phyloP scores from a whole-genome alignment of 1,284 basidiomycete genomes.

The Malassezia slooffiae region DNA sequence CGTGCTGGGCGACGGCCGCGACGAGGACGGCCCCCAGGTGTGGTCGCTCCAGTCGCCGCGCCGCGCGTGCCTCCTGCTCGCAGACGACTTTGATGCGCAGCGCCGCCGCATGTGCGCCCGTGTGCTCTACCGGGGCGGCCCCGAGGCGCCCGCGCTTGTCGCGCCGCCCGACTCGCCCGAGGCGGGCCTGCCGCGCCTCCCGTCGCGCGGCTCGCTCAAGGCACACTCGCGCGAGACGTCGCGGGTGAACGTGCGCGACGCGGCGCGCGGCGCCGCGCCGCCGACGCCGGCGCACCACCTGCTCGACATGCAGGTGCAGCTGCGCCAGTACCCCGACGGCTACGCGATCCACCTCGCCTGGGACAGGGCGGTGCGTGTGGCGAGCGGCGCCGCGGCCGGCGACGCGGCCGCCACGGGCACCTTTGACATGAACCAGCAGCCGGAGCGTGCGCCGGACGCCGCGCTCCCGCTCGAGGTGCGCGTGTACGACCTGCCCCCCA shows the following conservation, averaged over 20 bases:
- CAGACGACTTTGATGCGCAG: conserved; percentile 4
- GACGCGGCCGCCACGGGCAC: neutral
- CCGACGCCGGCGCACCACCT: conserved; percentile 27
- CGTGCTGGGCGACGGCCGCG: conserved; percentile 37
- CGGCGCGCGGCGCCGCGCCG: conserved; percentile 19
- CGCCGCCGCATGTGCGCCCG: neutral
- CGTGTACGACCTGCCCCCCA: conserved; percentile 38
- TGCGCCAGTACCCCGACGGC: conserved; percentile 37
- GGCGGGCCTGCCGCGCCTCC: conserved; percentile 19
- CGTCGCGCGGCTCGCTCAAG: conserved; percentile 23
- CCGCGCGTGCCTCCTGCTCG: neutral
- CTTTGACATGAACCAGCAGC: neutral
- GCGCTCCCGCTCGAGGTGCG: conserved; percentile 24
- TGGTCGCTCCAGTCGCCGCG: conserved; percentile 14
- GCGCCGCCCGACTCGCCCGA: conserved; percentile 15
- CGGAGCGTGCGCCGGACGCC: conserved; percentile 1
- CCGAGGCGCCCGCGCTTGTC: conserved; percentile 3
- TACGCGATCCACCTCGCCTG: conserved; percentile 36
- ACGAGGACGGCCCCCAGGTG: conserved; percentile 22
- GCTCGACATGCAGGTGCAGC: conserved; percentile 38
- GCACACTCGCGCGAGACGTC: conserved; percentile 17
- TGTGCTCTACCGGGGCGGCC: neutral
- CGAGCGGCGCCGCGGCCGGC: neutral
- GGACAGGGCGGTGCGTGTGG: conserved; percentile 10
- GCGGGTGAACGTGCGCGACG: conserved; percentile 22